A percentile compares a stretch with the other conserved stretches of the same genome.
Conservation (phyloP, 352 stramenopile species). For the Phytophthora vignae region DNA sequence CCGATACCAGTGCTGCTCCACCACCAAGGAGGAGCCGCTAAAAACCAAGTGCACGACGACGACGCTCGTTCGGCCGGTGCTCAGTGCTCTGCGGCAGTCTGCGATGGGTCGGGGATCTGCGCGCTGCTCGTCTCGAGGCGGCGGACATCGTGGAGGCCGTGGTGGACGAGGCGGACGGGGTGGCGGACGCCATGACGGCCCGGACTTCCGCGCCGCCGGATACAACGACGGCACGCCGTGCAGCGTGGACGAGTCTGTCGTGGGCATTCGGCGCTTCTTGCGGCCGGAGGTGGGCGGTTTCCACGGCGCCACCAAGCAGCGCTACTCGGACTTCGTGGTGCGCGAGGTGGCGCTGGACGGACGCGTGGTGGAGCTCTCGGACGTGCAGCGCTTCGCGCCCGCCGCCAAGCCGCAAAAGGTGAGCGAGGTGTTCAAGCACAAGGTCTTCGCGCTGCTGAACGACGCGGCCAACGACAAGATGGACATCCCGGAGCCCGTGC, state of each 20-base stretch:
- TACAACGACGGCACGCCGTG: constrained; percentile 83
- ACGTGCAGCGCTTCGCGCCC: constrained; percentile 61
- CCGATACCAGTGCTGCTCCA: background rate
- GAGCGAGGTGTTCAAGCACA: constrained; percentile 84
- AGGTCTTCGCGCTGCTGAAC: constrained; percentile 68
- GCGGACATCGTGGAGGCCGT: constrained; percentile 23
- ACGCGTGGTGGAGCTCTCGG: constrained; percentile 64
- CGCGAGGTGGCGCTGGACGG: constrained; percentile 78
- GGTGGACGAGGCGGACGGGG: constrained; percentile 21
- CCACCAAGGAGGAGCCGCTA: background rate
- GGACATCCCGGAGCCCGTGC: constrained; percentile 45
- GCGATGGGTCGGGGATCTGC: constrained; percentile 33
- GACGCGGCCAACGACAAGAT: constrained; percentile 46
- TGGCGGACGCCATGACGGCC: constrained; percentile 33
- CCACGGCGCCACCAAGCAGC: constrained; percentile 88
- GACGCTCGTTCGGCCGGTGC: constrained; percentile 19
- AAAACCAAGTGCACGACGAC: constrained; percentile 9
- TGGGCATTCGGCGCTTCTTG: constrained; percentile 81
- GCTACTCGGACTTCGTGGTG: constrained; percentile 94
- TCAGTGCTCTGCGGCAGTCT: constrained; percentile 16
- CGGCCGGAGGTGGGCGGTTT: constrained; percentile 74
- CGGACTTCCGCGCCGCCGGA: constrained; percentile 59
- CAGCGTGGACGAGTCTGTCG: constrained; percentile 77
- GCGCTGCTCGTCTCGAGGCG: constrained; percentile 38
- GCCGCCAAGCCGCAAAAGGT: constrained; percentile 64